Percentiles rank a stretch among this genome's conserved stretches.
Evolutionary conservation across 192 early-diverging fungal species (phyloP).

Genomic region (Podila epigama): DNA sequence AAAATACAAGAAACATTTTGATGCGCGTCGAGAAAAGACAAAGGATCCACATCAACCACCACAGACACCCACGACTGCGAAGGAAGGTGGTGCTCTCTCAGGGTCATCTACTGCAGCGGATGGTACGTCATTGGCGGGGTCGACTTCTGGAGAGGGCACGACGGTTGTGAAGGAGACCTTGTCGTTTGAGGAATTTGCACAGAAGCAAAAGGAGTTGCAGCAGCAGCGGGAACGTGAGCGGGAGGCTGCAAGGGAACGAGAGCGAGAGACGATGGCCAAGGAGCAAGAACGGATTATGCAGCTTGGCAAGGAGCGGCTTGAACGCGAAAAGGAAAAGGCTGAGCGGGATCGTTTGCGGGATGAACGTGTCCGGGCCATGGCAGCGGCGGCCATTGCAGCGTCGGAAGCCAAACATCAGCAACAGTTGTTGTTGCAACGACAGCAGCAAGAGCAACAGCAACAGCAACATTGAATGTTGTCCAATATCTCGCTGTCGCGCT

Average conservation of each 20-base stretch:
- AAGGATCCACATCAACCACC: slow-evolving; percentile 8
- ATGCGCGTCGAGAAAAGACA: slow-evolving; percentile 16
- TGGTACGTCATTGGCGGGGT: background rate
- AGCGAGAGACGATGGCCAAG: slow-evolving; percentile 14
- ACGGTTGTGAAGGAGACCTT: slow-evolving; percentile 12
- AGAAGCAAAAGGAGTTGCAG: slow-evolving; percentile 37
- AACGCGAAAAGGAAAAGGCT: slow-evolving; percentile 26
- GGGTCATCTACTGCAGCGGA: too few species aligned
- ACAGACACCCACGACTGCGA: slow-evolving; percentile 4
- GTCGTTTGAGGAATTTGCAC: slow-evolving; percentile 44
- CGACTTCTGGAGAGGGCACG: background rate
- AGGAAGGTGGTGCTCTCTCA: background rate
- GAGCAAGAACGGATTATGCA: slow-evolving; percentile 48
- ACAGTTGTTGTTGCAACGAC: slow-evolving; percentile 15
- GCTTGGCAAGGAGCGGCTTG: slow-evolving; percentile 35
- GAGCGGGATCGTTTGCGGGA: slow-evolving; percentile 42
- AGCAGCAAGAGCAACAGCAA: background rate
- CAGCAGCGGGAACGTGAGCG: slow-evolving; percentile 13
- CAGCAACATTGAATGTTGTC: too few species aligned
- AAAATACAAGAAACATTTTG: slow-evolving; percentile 51
- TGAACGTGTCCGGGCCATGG: slow-evolving; percentile 46
- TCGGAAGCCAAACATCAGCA: slow-evolving; percentile 44
- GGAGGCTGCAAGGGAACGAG: background rate
- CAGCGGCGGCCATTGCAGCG: slow-evolving; percentile 43
- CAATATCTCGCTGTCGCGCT: too few species aligned